Conservation (phyloP, 768 basidiomycete genomes). For the Panaeolus papilionaceus region DNA sequence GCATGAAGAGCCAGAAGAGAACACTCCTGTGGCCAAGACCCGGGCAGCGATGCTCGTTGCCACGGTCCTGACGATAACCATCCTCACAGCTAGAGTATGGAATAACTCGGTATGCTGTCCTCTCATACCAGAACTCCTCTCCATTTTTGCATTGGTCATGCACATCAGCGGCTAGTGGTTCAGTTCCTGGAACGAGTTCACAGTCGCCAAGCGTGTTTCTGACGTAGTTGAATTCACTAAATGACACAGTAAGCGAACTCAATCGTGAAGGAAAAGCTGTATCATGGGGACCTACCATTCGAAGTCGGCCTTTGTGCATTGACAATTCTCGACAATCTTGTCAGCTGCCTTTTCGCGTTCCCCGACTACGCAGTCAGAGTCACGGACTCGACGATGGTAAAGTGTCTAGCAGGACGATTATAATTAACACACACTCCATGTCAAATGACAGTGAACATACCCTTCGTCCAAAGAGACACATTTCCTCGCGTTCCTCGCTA, state of each 20-base stretch:
- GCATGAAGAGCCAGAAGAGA: constrained; percentile 85
- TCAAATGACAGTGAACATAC: constrained; percentile 41
- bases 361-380: constrained; percentile 86
- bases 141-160: constrained; percentile 59
- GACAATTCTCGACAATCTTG: constrained; percentile 70
- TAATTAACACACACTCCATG: constrained; percentile 6
- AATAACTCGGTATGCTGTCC: constrained; percentile 90
- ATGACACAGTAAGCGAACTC: neutral
- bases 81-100: constrained; percentile 88
- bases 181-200: constrained; percentile 74
- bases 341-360: constrained; percentile 58
- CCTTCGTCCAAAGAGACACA: constrained; percentile 92
- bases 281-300: constrained; percentile 71
- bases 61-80: constrained; percentile 80
- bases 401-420: constrained; percentile 58
- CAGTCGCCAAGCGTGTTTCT: constrained; percentile 76
- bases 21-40: constrained; percentile 75
- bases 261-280: too few relatives aligned
- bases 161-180: constrained; percentile 61
- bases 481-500: constrained; percentile 84
- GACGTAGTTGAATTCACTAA: constrained; percentile 91
- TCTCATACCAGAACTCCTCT: constrained; percentile 91
- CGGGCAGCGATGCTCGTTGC: constrained; percentile 78
- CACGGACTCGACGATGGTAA: constrained; percentile 88
- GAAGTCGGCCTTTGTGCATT: constrained; percentile 79